A percentile compares a stretch with the other conserved stretches of the same genome.
phyloP scores from a whole-genome alignment of 2,329 filamentous ascomycete genomes.

The Diaporthe velutina region DNA sequence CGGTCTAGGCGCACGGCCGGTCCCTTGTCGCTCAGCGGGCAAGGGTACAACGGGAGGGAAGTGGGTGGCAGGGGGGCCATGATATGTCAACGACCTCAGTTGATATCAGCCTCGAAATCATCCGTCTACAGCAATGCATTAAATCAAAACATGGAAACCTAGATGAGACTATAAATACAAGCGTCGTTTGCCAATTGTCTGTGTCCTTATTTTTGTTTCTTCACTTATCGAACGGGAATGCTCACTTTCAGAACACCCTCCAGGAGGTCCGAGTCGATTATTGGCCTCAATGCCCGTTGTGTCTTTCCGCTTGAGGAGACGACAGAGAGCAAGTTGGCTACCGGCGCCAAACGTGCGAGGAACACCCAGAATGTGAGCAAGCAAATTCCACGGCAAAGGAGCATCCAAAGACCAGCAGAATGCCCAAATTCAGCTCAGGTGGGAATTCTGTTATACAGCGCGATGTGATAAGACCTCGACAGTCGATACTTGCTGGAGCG shows the following conservation, averaged over 20 bases:
- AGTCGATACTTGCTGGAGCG: not conserved
- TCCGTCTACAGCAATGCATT: not conserved
- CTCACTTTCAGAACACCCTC: not conserved
- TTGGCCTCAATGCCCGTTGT: not conserved
- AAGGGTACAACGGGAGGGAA: not conserved
- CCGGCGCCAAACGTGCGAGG: not conserved
- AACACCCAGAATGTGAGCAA: not conserved
- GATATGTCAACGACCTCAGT: not conserved
- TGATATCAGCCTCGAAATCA: not conserved
- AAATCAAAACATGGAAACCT: not conserved
- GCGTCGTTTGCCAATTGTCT: too few relatives aligned
- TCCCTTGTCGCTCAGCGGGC: not conserved
- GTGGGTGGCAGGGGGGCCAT: not conserved
- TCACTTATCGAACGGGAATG: too few relatives aligned
- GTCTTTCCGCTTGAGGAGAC: not conserved
- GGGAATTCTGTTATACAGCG: not conserved
- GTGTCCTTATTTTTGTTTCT: too few relatives aligned
- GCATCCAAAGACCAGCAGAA: not conserved
- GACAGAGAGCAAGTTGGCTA: not conserved
- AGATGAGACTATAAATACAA: not conserved
- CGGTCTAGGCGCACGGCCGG: not conserved
- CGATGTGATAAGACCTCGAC: not conserved
- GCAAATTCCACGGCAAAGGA: not conserved
- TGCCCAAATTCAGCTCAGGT: not conserved
- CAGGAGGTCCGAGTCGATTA: not conserved